phyloP scores from a whole-genome alignment of 2,329 filamentous ascomycete species.

The Verticillium klebahnii region DNA sequence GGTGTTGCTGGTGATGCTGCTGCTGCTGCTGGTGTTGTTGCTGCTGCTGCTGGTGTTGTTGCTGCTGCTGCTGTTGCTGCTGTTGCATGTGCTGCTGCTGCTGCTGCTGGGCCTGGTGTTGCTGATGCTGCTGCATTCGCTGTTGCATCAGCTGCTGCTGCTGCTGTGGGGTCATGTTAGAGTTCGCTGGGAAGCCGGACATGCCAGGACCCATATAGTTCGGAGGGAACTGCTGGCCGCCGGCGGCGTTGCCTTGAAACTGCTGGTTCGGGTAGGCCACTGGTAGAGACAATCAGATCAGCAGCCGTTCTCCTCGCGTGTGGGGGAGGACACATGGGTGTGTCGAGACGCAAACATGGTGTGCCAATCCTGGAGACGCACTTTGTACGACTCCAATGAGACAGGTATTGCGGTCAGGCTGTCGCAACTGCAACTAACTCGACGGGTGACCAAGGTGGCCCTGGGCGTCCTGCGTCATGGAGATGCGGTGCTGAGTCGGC shows the following conservation, averaged over 20 bases:
- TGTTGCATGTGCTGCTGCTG: conserved; percentile 27
- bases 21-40: conserved; percentile 16
- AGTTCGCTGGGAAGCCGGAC: conserved; percentile 52
- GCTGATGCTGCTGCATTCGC: conserved; percentile 18
- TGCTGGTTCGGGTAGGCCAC: conserved; percentile 57
- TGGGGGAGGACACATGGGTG: not conserved
- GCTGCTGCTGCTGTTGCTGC: conserved; percentile 26
- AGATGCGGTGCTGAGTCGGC: not conserved
- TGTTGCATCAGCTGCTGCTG: conserved; percentile 21
- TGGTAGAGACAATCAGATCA: conserved; percentile 22
- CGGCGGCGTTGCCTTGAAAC: conserved; percentile 49
- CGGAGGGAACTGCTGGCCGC: conserved; percentile 38
- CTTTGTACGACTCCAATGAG: not conserved
- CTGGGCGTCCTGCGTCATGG: not conserved
- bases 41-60: conserved; percentile 17
- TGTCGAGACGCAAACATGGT: not conserved
- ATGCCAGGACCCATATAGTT: conserved; percentile 53
- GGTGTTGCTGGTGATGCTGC: conserved; percentile 18
- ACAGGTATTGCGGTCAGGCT: not conserved
- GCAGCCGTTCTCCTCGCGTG: conserved; percentile 15
- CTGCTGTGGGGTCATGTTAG: conserved; percentile 44
- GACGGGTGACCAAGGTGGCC: not conserved
- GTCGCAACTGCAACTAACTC: not conserved
- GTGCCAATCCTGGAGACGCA: not conserved
- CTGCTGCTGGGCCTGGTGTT: conserved; percentile 26